phyloP scores from a whole-genome alignment of 2,329 filamentous ascomycete species.

The Sporothrix sp. region DNA sequence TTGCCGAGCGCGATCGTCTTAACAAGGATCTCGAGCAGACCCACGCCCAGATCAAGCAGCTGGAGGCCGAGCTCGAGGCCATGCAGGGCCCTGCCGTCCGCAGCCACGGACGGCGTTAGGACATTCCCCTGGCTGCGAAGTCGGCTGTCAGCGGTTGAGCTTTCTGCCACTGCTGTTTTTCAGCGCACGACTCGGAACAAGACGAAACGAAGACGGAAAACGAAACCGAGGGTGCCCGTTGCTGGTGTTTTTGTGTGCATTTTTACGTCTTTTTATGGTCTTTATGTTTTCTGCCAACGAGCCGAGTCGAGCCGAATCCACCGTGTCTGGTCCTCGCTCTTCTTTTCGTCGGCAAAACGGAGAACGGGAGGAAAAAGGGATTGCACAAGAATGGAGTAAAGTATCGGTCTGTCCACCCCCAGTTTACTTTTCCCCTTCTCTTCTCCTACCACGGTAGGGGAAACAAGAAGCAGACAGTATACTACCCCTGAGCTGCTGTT shows the following conservation, averaged over 20 bases:
- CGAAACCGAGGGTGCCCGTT: neutral
- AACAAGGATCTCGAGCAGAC: conserved; percentile 99
- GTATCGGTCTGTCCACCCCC: neutral
- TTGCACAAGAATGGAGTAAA: neutral
- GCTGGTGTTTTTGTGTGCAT: neutral
- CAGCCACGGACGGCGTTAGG: conserved; percentile 84
- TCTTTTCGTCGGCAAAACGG: neutral
- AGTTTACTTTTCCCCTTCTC: neutral
- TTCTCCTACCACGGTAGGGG: neutral
- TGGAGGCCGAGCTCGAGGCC: conserved; percentile 84
- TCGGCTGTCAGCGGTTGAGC: neutral
- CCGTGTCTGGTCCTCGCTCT: neutral
- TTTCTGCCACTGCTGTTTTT: neutral
- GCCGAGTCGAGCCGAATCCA: neutral
- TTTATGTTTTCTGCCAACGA: neutral
- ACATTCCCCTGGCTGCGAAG: neutral
- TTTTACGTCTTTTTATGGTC: neutral
- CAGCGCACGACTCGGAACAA: neutral
- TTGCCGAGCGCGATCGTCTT: conserved; percentile 93
- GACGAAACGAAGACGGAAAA: neutral
- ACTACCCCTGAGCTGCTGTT: conserved; percentile 9
- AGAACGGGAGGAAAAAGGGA: neutral
- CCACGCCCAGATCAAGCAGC: conserved; percentile 84
- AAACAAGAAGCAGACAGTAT: conserved; percentile 11
- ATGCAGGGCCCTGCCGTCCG: conserved; percentile 86